phyloP scores from a whole-genome alignment of 192 early-diverging fungal genomes.

The Dissophora globulifera region DNA sequence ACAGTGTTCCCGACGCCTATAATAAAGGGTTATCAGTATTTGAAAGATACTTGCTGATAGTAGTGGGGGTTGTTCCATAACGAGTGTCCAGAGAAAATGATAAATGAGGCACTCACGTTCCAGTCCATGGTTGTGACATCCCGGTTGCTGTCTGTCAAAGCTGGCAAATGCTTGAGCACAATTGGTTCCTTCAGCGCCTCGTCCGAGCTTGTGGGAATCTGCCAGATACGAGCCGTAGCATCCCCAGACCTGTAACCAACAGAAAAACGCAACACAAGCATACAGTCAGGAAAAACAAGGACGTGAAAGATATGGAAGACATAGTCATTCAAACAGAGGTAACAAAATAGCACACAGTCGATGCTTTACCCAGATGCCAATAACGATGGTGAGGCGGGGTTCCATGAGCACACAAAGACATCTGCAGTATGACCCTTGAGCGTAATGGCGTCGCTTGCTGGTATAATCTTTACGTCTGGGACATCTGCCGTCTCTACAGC shows the following conservation, averaged over 20 bases:
- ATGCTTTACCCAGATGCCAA: slow-evolving; percentile 92
- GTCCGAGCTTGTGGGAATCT: slow-evolving; percentile 64
- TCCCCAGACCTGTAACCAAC: slow-evolving; percentile 75
- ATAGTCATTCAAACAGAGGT: too few species aligned
- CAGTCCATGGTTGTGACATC: slow-evolving; percentile 89
- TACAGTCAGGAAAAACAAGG: too few species aligned
- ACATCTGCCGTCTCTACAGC: slow-evolving; percentile 19
- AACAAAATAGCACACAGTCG: too few species aligned
- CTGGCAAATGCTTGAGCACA: slow-evolving; percentile 65
- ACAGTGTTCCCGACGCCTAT: slow-evolving; percentile 77
- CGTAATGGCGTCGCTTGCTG: slow-evolving; percentile 60
- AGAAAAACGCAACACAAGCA: too few species aligned
- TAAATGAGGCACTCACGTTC: slow-evolving; percentile 69
- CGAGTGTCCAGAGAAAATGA: too few species aligned
- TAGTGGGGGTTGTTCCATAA: too few species aligned
- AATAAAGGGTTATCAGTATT: neutral
- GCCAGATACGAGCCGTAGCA: slow-evolving; percentile 90
- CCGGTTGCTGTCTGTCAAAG: slow-evolving; percentile 58
- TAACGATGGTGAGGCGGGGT: slow-evolving; percentile 66
- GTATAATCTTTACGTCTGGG: slow-evolving; percentile 43
- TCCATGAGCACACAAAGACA: slow-evolving; percentile 86
- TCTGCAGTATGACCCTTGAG: slow-evolving; percentile 77
- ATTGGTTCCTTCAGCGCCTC: slow-evolving; percentile 61
- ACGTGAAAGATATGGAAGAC: too few species aligned
- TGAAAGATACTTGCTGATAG: neutral